Percentiles rank a stretch among this genome's conserved stretches.
phyloP scores from a whole-genome alignment of 805 yeast genomes.

The Myxozyma neglecta region DNA sequence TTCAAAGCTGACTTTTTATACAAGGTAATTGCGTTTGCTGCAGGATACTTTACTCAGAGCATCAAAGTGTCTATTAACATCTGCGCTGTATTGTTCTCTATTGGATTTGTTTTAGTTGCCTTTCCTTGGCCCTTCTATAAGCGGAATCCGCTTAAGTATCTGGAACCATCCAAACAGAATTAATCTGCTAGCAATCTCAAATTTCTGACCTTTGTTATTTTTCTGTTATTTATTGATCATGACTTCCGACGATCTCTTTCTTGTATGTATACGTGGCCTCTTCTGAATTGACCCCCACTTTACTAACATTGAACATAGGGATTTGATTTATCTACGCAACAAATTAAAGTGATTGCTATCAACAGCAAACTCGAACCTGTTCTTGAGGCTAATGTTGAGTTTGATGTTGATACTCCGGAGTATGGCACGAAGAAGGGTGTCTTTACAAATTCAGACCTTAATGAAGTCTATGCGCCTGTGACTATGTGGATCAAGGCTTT shows the following conservation, averaged over 20 bases:
- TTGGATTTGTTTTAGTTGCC: conserved; percentile 45
- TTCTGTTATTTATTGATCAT: conserved; percentile 14
- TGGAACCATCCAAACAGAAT: conserved; percentile 33
- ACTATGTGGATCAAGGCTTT: conserved; percentile 88
- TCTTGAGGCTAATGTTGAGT: conserved; percentile 64
- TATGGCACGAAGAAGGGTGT: conserved; percentile 79
- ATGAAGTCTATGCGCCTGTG: conserved; percentile 75
- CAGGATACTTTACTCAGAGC: conserved; percentile 53
- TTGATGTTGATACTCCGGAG: conserved; percentile 61
- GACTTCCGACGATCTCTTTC: conserved; percentile 28
- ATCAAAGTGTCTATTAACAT: conserved; percentile 44
- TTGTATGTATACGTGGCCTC: conserved; percentile 1
- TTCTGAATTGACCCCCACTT: neutral
- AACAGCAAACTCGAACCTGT: conserved; percentile 54
- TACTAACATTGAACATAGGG: conserved; percentile 51
- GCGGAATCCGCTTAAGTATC: conserved; percentile 52
- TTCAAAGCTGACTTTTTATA: neutral
- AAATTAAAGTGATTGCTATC: conserved; percentile 71
- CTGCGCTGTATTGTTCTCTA: conserved; percentile 43
- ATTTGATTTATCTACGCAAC: conserved; percentile 87
- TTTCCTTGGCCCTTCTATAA: conserved; percentile 64
- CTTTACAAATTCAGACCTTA: conserved; percentile 50
- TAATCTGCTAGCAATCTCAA: conserved; percentile 21
- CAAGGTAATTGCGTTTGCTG: conserved; percentile 44
- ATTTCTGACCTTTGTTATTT: neutral